Evolutionary conservation across 257 asterid genomes (phyloP).

Genomic region (Cruciata laevipes): DNA sequence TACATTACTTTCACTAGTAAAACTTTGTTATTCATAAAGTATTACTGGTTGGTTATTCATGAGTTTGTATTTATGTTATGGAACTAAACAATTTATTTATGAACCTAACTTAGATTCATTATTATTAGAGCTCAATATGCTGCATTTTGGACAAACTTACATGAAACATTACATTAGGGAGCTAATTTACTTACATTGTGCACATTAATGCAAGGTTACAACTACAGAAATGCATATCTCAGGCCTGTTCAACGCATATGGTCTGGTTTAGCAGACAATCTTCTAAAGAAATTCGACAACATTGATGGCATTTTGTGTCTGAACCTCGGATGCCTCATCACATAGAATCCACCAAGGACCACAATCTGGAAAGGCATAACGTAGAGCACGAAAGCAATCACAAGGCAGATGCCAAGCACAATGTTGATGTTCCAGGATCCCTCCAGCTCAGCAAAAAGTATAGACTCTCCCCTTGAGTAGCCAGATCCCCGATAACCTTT

Average conservation of each 20-base stretch:
- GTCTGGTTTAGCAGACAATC: conserved; percentile 74
- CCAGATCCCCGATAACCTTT: conserved; percentile 65
- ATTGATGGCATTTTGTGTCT: conserved; percentile 49
- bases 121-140: neutral
- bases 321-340: conserved; percentile 67
- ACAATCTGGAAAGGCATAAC: conserved; percentile 57
- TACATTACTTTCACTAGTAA: too few relatives aligned
- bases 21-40: too few relatives aligned
- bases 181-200: too few relatives aligned
- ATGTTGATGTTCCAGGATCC: conserved; percentile 73
- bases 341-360: conserved; percentile 37
- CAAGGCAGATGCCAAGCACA: conserved; percentile 49
- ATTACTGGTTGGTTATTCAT: too few relatives aligned
- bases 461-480: conserved; percentile 76
- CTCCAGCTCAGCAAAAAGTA: conserved; percentile 62
- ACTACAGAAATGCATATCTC: neutral
- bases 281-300: conserved; percentile 64
- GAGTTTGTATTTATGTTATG: too few relatives aligned
- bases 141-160: too few relatives aligned
- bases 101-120: too few relatives aligned
- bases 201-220: neutral
- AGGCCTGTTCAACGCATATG: conserved; percentile 39
- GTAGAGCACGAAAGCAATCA: conserved; percentile 50
- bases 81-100: too few relatives aligned
- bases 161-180: too few relatives aligned